These are phyloP conservation scores for Mycena sanguinolenta DNA, from an alignment of 768 basidiomycete genomes.

Conservation along the genomic window DNA sequence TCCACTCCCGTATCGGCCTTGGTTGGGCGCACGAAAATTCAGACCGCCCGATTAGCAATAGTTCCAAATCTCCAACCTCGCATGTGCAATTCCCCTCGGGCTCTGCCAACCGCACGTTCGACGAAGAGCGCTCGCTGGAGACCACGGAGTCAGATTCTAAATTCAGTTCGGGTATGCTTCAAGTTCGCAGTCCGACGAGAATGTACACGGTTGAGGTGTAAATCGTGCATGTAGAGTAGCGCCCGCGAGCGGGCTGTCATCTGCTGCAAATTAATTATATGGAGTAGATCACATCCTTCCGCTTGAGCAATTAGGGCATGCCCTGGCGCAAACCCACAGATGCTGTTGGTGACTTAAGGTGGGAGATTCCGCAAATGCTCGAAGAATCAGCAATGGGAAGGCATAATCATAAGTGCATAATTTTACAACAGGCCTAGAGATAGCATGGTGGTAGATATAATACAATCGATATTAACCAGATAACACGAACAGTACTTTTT, in stretches of 20 bases:
- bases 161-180: not conserved
- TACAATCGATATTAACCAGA: not conserved
- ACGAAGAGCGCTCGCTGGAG: constrained; percentile 11
- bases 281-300: no score
- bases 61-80: constrained; percentile 2
- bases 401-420: not conserved
- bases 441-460: not conserved
- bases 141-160: constrained; percentile 3
- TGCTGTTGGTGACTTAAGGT: no score
- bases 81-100: constrained; percentile 11
- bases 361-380: no score
- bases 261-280: no score
- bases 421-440: not conserved
- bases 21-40: constrained; percentile 22
- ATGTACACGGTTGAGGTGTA: constrained; percentile 12
- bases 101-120: constrained; percentile 3
- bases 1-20: constrained; percentile 32
- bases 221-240: no score
- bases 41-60: not conserved
- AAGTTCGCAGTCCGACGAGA: constrained; percentile 15
- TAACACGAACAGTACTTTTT: constrained; percentile 6
- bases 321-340: no score
- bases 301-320: no score
- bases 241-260: no score
- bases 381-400: not conserved